These are phyloP conservation scores for Priceomyces melissophilus DNA, from an alignment of 805 yeast genomes.

Conservation along the genomic window DNA sequence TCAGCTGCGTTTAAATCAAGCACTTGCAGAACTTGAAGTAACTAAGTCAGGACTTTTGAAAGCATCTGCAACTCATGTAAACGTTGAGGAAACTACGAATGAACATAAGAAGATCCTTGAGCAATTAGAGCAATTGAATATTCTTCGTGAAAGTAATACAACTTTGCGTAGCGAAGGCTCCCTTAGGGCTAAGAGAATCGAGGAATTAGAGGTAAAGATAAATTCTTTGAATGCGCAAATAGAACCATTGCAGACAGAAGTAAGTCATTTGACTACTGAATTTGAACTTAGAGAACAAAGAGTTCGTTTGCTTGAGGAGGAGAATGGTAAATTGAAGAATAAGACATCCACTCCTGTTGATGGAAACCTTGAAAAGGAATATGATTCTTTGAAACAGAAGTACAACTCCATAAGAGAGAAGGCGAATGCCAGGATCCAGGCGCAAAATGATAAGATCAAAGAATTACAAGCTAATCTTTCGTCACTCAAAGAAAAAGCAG, in stretches of 20 bases:
- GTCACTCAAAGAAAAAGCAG: slow-evolving; percentile 19
- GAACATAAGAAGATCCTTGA: slow-evolving; percentile 47
- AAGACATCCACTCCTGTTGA: slow-evolving; percentile 29
- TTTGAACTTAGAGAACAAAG: slow-evolving; percentile 49
- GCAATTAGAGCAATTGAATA: slow-evolving; percentile 58
- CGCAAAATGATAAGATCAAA: slow-evolving; percentile 23
- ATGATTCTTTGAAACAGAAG: slow-evolving; percentile 5
- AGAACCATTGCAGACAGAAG: slow-evolving; percentile 44
- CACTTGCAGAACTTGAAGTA: slow-evolving; percentile 50
- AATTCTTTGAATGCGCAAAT: slow-evolving; percentile 26
- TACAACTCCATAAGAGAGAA: slow-evolving; percentile 12
- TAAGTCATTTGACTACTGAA: slow-evolving; percentile 34
- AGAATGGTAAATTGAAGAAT: slow-evolving; percentile 56
- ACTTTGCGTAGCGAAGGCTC: slow-evolving; percentile 55
- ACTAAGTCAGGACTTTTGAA: slow-evolving; percentile 45
- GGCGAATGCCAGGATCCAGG: slow-evolving; percentile 21
- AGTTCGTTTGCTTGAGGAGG: slow-evolving; percentile 46
- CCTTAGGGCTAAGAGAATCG: slow-evolving; percentile 17
- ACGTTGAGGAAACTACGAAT: slow-evolving; percentile 26
- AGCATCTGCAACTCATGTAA: slow-evolving; percentile 15
- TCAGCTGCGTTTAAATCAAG: slow-evolving; percentile 46
- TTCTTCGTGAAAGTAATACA: slow-evolving; percentile 64
- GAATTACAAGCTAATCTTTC: slow-evolving; percentile 22
- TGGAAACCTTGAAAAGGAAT: slow-evolving; percentile 21
- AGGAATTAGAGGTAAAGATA: slow-evolving; percentile 40